Evolutionary conservation across 2,329 filamentous ascomycete genomes (phyloP).

Genomic region (Juglanconis oblonga): DNA sequence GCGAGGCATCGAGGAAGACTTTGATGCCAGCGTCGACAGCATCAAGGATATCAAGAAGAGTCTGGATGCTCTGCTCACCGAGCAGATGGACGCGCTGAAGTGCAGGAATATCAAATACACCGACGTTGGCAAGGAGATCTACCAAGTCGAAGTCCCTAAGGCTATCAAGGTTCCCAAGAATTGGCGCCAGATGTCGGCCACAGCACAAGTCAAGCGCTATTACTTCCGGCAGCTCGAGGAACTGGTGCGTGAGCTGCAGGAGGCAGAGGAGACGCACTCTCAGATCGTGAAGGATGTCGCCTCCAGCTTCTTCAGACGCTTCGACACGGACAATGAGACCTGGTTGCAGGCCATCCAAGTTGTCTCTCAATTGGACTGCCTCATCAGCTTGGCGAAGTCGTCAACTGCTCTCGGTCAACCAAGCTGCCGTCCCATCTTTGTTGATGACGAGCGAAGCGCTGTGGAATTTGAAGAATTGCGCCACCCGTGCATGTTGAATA

Average conservation of each 20-base stretch:
- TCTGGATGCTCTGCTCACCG: constrained; percentile 67
- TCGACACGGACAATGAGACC: constrained; percentile 78
- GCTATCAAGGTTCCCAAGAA: constrained; percentile 76
- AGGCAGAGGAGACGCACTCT: constrained; percentile 88
- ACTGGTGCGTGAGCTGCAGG: constrained; percentile 83
- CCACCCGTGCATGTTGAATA: constrained; percentile 90
- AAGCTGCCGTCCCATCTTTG: constrained; percentile 83
- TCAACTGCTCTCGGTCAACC: constrained; percentile 81
- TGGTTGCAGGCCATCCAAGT: constrained; percentile 92
- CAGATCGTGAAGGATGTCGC: constrained; percentile 89
- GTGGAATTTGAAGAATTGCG: constrained; percentile 91
- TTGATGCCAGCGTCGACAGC: constrained; percentile 75
- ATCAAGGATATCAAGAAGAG: constrained; percentile 75
- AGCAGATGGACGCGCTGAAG: constrained; percentile 70
- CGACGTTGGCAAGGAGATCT: constrained; percentile 94
- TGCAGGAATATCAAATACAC: constrained; percentile 71
- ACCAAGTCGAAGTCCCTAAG: constrained; percentile 91
- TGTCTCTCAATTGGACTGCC: constrained; percentile 87
- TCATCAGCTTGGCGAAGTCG: constrained; percentile 88
- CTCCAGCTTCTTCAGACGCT: constrained; percentile 77
- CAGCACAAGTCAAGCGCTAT: constrained; percentile 84
- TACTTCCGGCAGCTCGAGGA: constrained; percentile 82
- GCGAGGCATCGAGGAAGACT: constrained; percentile 84
- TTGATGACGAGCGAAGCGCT: constrained; percentile 79
- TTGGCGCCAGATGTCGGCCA: constrained; percentile 97